These are phyloP conservation scores for Capronia epimyces DNA, from an alignment of 2,329 filamentous ascomycete species.

Conservation along the genomic window DNA sequence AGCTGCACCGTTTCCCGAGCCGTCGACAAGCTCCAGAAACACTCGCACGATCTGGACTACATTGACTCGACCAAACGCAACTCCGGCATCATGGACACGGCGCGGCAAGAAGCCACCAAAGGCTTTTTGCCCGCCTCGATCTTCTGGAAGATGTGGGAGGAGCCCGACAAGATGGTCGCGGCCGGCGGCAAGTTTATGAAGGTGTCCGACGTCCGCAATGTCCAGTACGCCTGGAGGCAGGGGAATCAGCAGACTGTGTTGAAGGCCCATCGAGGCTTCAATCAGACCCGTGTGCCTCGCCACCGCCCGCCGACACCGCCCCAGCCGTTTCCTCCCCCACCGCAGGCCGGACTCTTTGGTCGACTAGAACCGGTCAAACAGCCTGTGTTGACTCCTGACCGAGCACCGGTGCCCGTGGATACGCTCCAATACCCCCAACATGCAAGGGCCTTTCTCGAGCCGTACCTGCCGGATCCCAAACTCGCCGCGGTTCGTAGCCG, in stretches of 20 bases:
- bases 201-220: conserved; percentile 45
- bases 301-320: conserved; percentile 18
- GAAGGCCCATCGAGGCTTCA: conserved; percentile 41
- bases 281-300: conserved; percentile 15
- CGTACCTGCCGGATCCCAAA: conserved; percentile 46
- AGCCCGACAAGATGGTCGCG: conserved; percentile 41
- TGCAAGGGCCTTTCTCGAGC: conserved; percentile 44
- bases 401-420: conserved; percentile 32
- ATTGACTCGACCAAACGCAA: conserved; percentile 47
- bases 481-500: conserved; percentile 33
- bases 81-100: conserved; percentile 45
- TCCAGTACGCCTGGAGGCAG: conserved; percentile 45
- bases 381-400: conserved; percentile 7
- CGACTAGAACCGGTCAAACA: conserved; percentile 18
- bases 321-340: conserved; percentile 11
- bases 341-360: conserved; percentile 21
- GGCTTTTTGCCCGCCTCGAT: conserved; percentile 47
- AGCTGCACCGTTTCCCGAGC: conserved; percentile 42
- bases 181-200: conserved; percentile 44
- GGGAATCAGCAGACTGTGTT: conserved; percentile 42
- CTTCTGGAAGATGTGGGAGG: conserved; percentile 45
- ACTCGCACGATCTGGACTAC: conserved; percentile 45
- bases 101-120: conserved; percentile 42
- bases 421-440: conserved; percentile 43
- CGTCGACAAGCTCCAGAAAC: conserved; percentile 37